Conservation (phyloP, 805 yeast genomes). For the Torulaspora microellipsoides region DNA sequence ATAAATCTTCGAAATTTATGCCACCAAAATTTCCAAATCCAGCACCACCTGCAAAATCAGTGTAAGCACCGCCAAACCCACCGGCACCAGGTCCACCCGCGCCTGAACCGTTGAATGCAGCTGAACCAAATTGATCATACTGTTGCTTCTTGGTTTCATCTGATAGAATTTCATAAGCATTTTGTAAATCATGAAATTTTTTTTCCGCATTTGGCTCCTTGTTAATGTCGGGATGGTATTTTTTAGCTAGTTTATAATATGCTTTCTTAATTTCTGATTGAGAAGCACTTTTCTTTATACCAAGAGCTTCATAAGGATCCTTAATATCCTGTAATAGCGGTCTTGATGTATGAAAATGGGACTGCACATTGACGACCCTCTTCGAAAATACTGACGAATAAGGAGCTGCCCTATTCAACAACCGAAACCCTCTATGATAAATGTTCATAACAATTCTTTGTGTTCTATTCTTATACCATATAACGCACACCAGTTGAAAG, state of each 20-base stretch:
- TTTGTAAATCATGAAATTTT: constrained; percentile 88
- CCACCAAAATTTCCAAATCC: constrained; percentile 42
- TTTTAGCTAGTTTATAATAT: constrained; percentile 87
- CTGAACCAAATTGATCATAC: constrained; percentile 86
- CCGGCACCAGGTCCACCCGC: constrained; percentile 52
- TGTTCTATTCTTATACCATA: too few species aligned
- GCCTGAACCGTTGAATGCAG: constrained; percentile 64
- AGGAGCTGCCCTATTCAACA: too few species aligned
- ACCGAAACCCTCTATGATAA: too few species aligned
- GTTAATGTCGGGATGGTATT: constrained; percentile 95
- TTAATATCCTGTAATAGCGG: constrained; percentile 25
- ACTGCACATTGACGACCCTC: background rate
- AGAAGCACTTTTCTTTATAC: constrained; percentile 67
- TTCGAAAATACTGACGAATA: background rate
- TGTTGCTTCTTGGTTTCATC: constrained; percentile 82
- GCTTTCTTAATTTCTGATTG: constrained; percentile 90
- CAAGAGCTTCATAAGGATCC: constrained; percentile 84
- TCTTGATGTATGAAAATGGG: constrained; percentile 19
- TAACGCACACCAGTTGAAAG: too few species aligned
- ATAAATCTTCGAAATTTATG: constrained; percentile 59
- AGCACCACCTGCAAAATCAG: constrained; percentile 12
- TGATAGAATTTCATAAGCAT: constrained; percentile 86
- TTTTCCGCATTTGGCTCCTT: constrained; percentile 85
- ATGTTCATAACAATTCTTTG: too few species aligned
- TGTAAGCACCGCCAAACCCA: constrained; percentile 36